Evolutionary conservation across 306 rosid species (phyloP).

Genomic region (Ziziphus jujuba): DNA sequence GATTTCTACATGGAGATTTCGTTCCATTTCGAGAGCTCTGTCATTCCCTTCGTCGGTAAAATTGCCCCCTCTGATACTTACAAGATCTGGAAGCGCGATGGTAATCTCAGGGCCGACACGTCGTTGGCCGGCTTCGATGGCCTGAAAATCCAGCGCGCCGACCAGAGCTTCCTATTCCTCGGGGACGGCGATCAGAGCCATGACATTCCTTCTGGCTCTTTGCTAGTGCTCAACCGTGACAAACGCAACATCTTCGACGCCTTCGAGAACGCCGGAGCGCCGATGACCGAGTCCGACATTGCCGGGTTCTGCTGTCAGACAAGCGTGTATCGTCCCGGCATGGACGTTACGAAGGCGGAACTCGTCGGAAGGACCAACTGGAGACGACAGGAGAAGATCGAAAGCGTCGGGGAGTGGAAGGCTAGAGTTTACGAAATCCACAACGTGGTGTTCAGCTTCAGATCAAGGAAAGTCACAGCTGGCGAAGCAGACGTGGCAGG

Average conservation of each 20-base stretch:
- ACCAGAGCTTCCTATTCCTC: constrained; percentile 91
- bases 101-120: constrained; percentile 83
- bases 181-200: constrained; percentile 70
- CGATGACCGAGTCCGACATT: constrained; percentile 77
- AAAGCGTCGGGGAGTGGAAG: constrained; percentile 85
- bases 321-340: constrained; percentile 86
- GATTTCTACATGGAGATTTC: constrained; percentile 99
- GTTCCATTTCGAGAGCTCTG: constrained; percentile 89
- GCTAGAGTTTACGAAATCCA: constrained; percentile 82
- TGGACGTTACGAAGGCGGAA: constrained; percentile 92
- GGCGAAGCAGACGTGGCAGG: constrained; percentile 67
- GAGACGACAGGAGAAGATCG: constrained; percentile 90
- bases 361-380: constrained; percentile 83
- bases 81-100: constrained; percentile 94
- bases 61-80: constrained; percentile 95
- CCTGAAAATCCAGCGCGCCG: constrained; percentile 88
- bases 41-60: constrained; percentile 83
- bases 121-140: constrained; percentile 92
- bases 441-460: constrained; percentile 83
- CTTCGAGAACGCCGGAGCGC: constrained; percentile 72
- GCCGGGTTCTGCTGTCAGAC: constrained; percentile 82
- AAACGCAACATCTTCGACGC: constrained; percentile 74
- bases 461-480: constrained; percentile 64
- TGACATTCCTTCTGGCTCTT: constrained; percentile 49
- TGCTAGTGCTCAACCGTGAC: constrained; percentile 82